Evolutionary conservation across 805 yeast species (phyloP), one percentile per base, ranked within the genome.

Genomic region (Clavispora asparagi): DNA sequence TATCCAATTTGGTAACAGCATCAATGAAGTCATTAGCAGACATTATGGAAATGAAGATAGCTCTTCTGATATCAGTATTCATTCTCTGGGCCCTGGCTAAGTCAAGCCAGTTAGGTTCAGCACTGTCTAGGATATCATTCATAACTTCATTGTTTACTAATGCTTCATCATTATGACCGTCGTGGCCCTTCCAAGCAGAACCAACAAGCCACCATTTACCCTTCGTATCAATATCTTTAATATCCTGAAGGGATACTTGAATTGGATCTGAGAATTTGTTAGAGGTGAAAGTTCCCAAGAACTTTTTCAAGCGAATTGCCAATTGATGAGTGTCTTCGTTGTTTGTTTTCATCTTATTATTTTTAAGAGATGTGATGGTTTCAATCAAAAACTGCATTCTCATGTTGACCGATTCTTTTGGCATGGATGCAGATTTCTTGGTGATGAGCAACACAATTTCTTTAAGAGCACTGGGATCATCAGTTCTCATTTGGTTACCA

Each of bases 131-230:
- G 9, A 84, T 67, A 46, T 82, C 90, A 51, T 78, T 79, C 47
- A 81, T 73, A 1, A 76, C 74, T 4, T 64, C 65, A 4, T 70
- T 60, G 42, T 76, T 76, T 4, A 68, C 69, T 38, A 71, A 45
- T 7, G 48, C 56, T 3, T 48, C 52, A n/a, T 44, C 42, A 39
- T 36, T 25, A 30, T 44, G 48, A 12, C 43, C 51, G 39, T 66
- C 73, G 45, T 71, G 68, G 3, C 96, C 97, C 58, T 82, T 87
- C 97, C 97, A 94, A 0, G 99, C 96, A 1, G 98, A 87, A 42
- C 99, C 99, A 28, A 94, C 92, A 29, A 94, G 73, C 99, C 99
- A 94, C 99, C 99, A 94, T 65, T 92, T 94, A 47, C 99, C 99
- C 53, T 82, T 81, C 0, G 84, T 79, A 12, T 84, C 87, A 23